These are phyloP conservation scores for Globisporangium canariense DNA, from an alignment of 352 stramenopile species.

Conservation along the genomic window DNA sequence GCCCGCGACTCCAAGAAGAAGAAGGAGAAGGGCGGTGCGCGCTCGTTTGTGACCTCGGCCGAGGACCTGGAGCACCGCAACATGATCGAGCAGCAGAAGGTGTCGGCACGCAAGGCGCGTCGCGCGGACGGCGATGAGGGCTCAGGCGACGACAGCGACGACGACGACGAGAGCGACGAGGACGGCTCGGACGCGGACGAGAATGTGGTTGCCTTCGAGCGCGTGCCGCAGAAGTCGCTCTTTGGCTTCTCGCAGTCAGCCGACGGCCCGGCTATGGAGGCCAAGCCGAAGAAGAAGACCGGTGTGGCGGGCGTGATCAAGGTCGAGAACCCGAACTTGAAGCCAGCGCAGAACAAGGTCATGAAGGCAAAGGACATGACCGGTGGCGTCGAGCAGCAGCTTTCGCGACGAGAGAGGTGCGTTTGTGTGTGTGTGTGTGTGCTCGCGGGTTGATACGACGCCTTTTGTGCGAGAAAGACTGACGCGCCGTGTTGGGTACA, in stretches of 20 bases:
- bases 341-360: slow-evolving; percentile 67
- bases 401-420: slow-evolving; percentile 77
- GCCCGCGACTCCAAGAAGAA: slow-evolving; percentile 44
- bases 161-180: slow-evolving; percentile 29
- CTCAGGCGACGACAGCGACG: slow-evolving; percentile 36
- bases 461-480: background rate
- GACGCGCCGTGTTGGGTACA: background rate
- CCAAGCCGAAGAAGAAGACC: slow-evolving; percentile 67
- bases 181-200: slow-evolving; percentile 41
- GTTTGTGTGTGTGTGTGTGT: background rate
- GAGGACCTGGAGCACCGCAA: slow-evolving; percentile 83
- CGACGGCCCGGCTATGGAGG: slow-evolving; percentile 51
- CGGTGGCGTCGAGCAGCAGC: slow-evolving; percentile 54
- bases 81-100: slow-evolving; percentile 68
- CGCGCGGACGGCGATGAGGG: slow-evolving; percentile 34
- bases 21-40: slow-evolving; percentile 70
- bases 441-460: background rate
- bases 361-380: slow-evolving; percentile 88
- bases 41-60: slow-evolving; percentile 79
- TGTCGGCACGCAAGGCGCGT: slow-evolving; percentile 64
- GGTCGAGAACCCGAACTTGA: slow-evolving; percentile 81
- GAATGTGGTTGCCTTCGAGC: slow-evolving; percentile 63
- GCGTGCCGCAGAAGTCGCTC: slow-evolving; percentile 70
- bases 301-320: slow-evolving; percentile 69
- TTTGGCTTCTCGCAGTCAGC: slow-evolving; percentile 66